Evolutionary conservation across 2,329 filamentous ascomycete genomes (phyloP).

Genomic region (Arthrobotrys entomopaga): DNA sequence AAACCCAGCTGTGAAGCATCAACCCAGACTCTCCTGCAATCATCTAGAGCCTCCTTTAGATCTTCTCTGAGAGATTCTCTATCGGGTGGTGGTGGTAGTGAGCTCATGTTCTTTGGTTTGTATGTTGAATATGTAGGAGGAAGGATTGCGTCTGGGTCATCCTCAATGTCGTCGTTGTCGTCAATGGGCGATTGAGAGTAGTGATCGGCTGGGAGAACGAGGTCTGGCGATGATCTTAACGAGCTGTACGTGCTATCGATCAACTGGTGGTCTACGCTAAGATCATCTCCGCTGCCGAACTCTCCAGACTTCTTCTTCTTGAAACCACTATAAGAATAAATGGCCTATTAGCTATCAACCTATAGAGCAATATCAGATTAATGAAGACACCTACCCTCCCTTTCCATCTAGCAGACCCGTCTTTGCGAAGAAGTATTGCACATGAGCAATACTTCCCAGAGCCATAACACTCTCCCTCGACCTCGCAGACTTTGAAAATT

Average conservation of each 20-base stretch:
- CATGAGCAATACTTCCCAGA: conserved; percentile 92
- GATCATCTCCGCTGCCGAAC: conserved; percentile 29
- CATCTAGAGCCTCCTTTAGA: conserved; percentile 71
- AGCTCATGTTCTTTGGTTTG: conserved; percentile 80
- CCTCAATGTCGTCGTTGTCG: conserved; percentile 69
- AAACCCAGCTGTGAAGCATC: conserved; percentile 49
- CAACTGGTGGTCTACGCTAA: conserved; percentile 64
- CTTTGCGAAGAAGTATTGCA: conserved; percentile 97
- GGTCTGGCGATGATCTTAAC: conserved; percentile 70
- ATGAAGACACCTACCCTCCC: conserved; percentile 68
- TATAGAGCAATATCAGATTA: not conserved
- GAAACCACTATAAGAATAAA: conserved; percentile 33
- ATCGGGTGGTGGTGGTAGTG: conserved; percentile 81
- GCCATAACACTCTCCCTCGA: conserved; percentile 95
- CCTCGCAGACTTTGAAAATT: conserved; percentile 89
- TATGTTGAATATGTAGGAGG: conserved; percentile 98
- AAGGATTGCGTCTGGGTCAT: conserved; percentile 80
- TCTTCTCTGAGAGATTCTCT: conserved; percentile 79
- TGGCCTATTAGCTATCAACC: conserved; percentile 8
- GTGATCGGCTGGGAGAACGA: conserved; percentile 62
- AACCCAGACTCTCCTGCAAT: conserved; percentile 53
- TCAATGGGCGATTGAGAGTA: conserved; percentile 65
- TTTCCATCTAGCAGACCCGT: conserved; percentile 94
- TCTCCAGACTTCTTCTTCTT: conserved; percentile 39
- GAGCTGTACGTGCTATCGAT: conserved; percentile 71